Percentiles rank a stretch among this genome's conserved stretches.
Evolutionary conservation across 768 basidiomycete genomes (phyloP).

Genomic region (Mycena epipterygia): DNA sequence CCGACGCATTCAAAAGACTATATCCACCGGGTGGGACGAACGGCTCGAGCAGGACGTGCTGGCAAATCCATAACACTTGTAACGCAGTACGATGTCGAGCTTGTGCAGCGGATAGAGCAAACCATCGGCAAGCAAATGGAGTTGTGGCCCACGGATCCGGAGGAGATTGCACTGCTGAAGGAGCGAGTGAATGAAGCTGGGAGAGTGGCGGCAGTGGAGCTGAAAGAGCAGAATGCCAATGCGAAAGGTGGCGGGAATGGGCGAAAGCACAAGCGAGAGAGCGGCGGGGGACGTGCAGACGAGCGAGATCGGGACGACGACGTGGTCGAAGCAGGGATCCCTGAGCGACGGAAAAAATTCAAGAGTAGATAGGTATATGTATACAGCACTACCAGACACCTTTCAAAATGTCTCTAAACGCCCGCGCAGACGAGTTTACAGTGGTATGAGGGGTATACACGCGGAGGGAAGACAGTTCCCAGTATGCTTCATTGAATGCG

Average conservation of each 20-base stretch:
- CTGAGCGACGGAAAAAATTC: conserved; percentile 66
- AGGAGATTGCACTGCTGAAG: conserved; percentile 88
- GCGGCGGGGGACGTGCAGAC: conserved; percentile 67
- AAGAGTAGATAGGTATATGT: conserved; percentile 55
- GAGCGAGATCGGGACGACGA: conserved; percentile 95
- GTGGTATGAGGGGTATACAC: conserved; percentile 57
- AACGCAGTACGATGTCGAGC: conserved; percentile 98
- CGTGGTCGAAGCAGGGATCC: conserved; percentile 91
- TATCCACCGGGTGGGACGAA: conserved; percentile 97
- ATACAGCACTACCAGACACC: no score
- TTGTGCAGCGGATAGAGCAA: conserved; percentile 93
- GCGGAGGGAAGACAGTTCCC: conserved; percentile 74
- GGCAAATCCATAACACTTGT: conserved; percentile 98
- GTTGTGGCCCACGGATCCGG: conserved; percentile 86
- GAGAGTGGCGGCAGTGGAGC: conserved; percentile 80
- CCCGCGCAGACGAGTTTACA: not conserved
- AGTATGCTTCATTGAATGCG: conserved; percentile 75
- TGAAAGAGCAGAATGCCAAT: conserved; percentile 79
- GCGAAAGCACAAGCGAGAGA: conserved; percentile 60
- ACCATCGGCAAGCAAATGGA: conserved; percentile 95
- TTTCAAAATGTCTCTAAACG: not conserved
- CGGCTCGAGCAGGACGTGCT: conserved; percentile 96
- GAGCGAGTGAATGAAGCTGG: conserved; percentile 93
- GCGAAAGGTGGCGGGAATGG: conserved; percentile 42
- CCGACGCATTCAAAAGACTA: conserved; percentile 99